Base-by-base conservation (phyloP, 164 flowering plant species). In the Macadamia tetraphylla region DNA sequence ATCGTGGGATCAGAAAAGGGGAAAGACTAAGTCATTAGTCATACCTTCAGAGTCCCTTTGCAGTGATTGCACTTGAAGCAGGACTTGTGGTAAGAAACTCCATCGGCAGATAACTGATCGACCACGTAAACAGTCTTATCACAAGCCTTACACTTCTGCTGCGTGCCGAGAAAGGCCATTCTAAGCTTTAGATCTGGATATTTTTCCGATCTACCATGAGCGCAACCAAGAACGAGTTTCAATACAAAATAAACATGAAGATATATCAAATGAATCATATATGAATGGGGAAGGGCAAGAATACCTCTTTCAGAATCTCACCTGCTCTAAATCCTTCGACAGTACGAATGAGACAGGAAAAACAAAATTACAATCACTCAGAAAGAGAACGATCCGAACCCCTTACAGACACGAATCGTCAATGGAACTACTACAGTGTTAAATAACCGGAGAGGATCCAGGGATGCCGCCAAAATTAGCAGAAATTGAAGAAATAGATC, bases 21-120 rank as follows among this genome's bases (percentile, higher is more conserved):
- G 0, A 14, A 9, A 53, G 49, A 60, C 12, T 65, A 51, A n/a
- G 2, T 58, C 40, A 23, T 40, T 58, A 64, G 44, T 1, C 11
- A 23, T 64, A 92, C 98, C 88, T 90, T 85, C 32, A 94, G 79
- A 1, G 96, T 90, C 60, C 95, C 91, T 83, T 89, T 94, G 88
- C 98, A 94, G 74, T 94, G 98, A 64, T 67, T 76, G 71, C 98
- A 94, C 81, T 82, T 94, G 84, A 94, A 94, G 81, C 97, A 94
- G 62, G 97, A 75, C 71, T 90, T 94, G 58, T 92, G 98, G 70
- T 87, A 94, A 67, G 77, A 62, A 66, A 84, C 82, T n/a, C 98
- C 98, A 84, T 94, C 98, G 35, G 98, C 98, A 29, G 89, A 82
- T 18, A 92, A 72, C 75, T 82, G 88, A 69, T 94, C 98, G 63